Evolutionary conservation across 2,329 filamentous ascomycete species (phyloP).

Genomic region (Stromatinia cepivora): DNA sequence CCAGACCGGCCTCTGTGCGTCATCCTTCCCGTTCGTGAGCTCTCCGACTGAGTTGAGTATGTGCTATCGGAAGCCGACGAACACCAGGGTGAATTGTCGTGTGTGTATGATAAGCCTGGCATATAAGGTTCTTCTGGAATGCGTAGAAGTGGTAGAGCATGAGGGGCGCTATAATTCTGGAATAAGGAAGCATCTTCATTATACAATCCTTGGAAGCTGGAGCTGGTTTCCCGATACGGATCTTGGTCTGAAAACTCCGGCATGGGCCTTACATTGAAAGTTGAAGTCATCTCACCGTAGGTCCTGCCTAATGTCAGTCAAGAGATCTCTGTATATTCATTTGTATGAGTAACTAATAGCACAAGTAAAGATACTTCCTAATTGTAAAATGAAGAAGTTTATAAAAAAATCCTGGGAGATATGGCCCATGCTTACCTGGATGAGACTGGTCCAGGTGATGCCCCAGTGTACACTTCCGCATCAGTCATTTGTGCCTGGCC

Average conservation of each 20-base stretch:
- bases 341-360: not conserved
- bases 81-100: constrained; percentile 39
- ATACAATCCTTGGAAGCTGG: constrained; percentile 29
- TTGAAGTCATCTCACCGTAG: constrained; percentile 16
- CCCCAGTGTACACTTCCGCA: constrained; percentile 28
- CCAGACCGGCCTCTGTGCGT: constrained; percentile 33
- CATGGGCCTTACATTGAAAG: constrained; percentile 16
- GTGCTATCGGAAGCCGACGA: constrained; percentile 40
- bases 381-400: constrained; percentile 6
- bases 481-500: constrained; percentile 31
- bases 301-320: constrained; percentile 15
- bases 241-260: constrained; percentile 6
- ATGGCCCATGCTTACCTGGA: constrained; percentile 23
- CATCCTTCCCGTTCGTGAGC: constrained; percentile 32
- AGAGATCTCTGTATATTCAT: constrained; percentile 1
- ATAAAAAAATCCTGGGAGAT: not conserved
- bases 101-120: constrained; percentile 35
- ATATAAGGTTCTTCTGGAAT: constrained; percentile 38
- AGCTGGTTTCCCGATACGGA: constrained; percentile 3
- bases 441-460: constrained; percentile 29
- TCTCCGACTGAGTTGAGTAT: constrained; percentile 39
- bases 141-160: constrained; percentile 33
- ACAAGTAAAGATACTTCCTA: not conserved
- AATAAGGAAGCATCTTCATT: constrained; percentile 26
- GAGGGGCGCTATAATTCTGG: constrained; percentile 29